These are phyloP conservation scores for Pisolithus microcarpus DNA, from an alignment of 768 basidiomycete genomes.

Conservation along the genomic window DNA sequence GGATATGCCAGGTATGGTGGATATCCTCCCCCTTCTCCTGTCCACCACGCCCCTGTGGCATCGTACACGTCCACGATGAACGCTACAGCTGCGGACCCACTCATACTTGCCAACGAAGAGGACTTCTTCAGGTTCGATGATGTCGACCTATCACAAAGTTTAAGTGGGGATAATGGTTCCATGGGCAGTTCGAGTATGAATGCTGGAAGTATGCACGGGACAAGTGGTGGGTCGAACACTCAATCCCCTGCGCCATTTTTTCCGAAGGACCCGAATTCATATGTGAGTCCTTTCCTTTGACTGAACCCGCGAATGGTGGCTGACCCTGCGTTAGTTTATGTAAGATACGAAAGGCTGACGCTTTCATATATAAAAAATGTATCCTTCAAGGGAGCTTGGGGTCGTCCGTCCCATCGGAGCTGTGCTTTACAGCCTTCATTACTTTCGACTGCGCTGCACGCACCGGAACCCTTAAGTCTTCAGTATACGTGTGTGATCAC, in stretches of 20 bases:
- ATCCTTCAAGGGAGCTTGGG: no score
- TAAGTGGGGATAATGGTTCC: neutral
- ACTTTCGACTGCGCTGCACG: no score
- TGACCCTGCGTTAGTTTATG: neutral
- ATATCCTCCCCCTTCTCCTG: neutral
- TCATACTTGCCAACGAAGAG: neutral
- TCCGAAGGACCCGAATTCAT: neutral
- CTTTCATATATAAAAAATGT: no score
- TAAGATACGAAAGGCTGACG: neutral
- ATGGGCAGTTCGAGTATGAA: neutral
- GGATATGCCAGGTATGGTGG: neutral
- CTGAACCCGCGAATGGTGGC: neutral
- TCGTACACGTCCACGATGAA: neutral
- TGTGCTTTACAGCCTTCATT: no score
- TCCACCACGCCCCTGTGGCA: neutral
- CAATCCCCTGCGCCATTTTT: neutral
- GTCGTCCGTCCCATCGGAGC: no score
- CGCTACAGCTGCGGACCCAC: neutral
- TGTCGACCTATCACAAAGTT: neutral
- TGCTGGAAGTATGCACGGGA: neutral
- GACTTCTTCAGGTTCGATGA: constrained; percentile 1
- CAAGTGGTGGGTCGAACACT: neutral
- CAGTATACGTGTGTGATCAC: no score
- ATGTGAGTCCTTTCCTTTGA: neutral
- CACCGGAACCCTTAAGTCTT: no score